Evolutionary conservation across 1,139 yeast species (phyloP).

Genomic region (Pichia kudriavzevii): DNA sequence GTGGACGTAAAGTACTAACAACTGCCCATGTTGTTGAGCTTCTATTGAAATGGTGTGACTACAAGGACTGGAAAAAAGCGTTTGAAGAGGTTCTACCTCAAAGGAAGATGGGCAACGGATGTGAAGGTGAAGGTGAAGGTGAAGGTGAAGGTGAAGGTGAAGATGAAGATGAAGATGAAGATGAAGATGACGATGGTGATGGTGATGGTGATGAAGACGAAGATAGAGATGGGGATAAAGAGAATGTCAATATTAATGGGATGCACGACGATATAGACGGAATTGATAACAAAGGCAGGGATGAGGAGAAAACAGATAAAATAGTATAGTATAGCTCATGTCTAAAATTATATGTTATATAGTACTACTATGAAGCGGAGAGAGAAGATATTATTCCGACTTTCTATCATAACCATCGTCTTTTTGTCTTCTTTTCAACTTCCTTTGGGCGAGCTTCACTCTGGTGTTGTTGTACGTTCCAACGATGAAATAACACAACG

Average conservation of each 20-base stretch:
- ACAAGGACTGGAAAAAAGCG: constrained; percentile 75
- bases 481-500: constrained; percentile 61
- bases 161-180: constrained; percentile 1
- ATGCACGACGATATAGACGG: too few species aligned
- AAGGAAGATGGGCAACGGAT: constrained; percentile 43
- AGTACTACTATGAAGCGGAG: too few species aligned
- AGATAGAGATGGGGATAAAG: too few species aligned
- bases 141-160: constrained; percentile 1
- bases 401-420: constrained; percentile 4
- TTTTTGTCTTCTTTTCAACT: constrained; percentile 1
- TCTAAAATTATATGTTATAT: too few species aligned
- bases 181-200: not conserved
- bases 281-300: too few species aligned
- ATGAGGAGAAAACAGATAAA: too few species aligned
- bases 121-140: not conserved
- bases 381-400: too few species aligned
- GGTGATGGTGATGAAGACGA: too few species aligned
- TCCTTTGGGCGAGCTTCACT: constrained; percentile 19
- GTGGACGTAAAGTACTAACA: constrained; percentile 84
- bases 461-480: constrained; percentile 71
- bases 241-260: too few species aligned
- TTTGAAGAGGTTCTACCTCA: constrained; percentile 80
- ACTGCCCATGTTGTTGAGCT: constrained; percentile 92
- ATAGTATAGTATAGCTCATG: too few species aligned
- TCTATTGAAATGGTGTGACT: constrained; percentile 72